A percentile compares a stretch with the other conserved stretches of the same genome.
Conservation (phyloP, 2,329 filamentous ascomycete species). For the Phialophora tarda region DNA sequence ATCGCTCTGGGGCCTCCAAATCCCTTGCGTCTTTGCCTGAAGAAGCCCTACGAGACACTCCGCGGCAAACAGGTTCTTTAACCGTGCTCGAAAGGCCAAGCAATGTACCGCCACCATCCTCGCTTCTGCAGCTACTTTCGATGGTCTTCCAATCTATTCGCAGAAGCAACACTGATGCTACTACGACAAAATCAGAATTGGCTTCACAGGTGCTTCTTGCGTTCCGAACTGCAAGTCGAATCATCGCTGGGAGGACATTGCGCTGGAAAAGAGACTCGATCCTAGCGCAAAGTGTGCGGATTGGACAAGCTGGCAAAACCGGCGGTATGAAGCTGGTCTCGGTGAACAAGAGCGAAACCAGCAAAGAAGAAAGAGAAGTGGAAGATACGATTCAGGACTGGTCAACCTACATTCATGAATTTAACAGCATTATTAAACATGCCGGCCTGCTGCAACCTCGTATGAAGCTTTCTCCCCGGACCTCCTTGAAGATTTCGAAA, state of each 20-base stretch:
- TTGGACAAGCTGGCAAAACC: constrained; percentile 71
- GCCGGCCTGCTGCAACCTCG: constrained; percentile 47
- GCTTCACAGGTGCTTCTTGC: constrained; percentile 23
- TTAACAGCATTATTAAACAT: constrained; percentile 64
- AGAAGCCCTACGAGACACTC: constrained; percentile 35
- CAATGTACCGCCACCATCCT: constrained; percentile 86
- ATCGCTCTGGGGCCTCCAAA: not conserved
- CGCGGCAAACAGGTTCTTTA: constrained; percentile 2
- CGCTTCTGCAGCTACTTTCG: constrained; percentile 78
- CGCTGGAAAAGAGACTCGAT: constrained; percentile 91
- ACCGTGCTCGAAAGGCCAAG: constrained; percentile 64
- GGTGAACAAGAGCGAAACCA: constrained; percentile 80
- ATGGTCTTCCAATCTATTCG: constrained; percentile 61
- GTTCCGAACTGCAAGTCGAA: constrained; percentile 70
- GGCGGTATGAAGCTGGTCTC: constrained; percentile 91
- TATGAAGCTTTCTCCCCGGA: constrained; percentile 24
- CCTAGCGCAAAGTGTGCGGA: constrained; percentile 85
- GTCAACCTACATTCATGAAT: constrained; percentile 74
- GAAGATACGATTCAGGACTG: constrained; percentile 76
- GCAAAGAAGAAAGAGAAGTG: constrained; percentile 82
- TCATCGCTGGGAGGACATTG: constrained; percentile 81
- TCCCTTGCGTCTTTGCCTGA: not conserved
- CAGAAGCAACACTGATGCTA: constrained; percentile 5
- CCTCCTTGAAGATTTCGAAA: constrained; percentile 19
- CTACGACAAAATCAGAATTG: constrained; percentile 18